Conservation (phyloP, 2,329 filamentous ascomycete species). For the Fusarium luffae region DNA sequence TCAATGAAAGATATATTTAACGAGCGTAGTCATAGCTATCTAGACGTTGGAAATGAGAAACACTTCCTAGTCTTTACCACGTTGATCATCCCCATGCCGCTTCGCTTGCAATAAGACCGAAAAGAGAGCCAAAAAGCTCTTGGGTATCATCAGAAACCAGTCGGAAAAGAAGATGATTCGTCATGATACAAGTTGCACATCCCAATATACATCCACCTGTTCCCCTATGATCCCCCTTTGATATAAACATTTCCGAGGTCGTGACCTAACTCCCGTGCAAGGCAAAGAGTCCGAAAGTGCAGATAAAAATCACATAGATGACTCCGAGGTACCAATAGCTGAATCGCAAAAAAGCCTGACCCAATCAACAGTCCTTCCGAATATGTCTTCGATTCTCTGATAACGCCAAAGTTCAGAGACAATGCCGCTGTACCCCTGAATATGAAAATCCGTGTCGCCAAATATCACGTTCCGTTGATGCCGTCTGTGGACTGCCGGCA, state of each 20-base stretch:
- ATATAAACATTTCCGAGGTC: conserved; percentile 32
- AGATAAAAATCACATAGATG: conserved; percentile 36
- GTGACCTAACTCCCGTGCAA: conserved; percentile 6
- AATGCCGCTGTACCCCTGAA: conserved; percentile 17
- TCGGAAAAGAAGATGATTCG: conserved; percentile 44
- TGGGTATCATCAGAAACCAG: conserved; percentile 51
- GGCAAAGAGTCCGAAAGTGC: conserved; percentile 13
- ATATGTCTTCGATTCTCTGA: conserved; percentile 36
- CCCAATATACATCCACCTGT: conserved; percentile 35
- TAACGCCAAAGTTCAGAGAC: conserved; percentile 40
- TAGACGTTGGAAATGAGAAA: background rate
- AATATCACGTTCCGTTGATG: conserved; percentile 37
- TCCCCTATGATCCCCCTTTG: background rate
- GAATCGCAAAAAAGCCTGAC: conserved; percentile 36
- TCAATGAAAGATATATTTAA: conserved; percentile 5
- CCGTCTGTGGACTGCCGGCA: conserved; percentile 36
- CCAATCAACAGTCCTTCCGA: conserved; percentile 28
- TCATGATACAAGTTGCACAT: conserved; percentile 46
- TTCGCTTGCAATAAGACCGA: conserved; percentile 34
- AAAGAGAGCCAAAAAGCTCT: conserved; percentile 41
- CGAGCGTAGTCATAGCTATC: conserved; percentile 5
- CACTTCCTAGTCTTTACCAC: conserved; percentile 7
- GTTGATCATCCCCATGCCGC: conserved; percentile 26
- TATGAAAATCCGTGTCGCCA: conserved; percentile 27
- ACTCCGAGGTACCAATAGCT: conserved; percentile 33